Percentiles rank a stretch among this genome's conserved stretches.
phyloP scores from a whole-genome alignment of 441 rosid species.

The Eruca vesicaria region DNA sequence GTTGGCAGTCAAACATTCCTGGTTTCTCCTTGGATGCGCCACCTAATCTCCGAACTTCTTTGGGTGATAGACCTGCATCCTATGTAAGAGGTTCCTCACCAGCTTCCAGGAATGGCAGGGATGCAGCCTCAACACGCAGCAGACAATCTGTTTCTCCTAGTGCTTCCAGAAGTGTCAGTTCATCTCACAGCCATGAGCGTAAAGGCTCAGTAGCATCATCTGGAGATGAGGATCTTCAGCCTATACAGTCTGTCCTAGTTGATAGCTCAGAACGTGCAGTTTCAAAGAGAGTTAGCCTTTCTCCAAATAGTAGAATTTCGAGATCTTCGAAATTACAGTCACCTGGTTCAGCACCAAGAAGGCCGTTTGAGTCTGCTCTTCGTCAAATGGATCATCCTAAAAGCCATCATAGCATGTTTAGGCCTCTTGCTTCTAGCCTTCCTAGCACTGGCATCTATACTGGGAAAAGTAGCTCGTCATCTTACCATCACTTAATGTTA shows the following conservation, averaged over 20 bases:
- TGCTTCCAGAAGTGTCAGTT: slow-evolving; percentile 86
- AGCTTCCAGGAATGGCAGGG: slow-evolving; percentile 89
- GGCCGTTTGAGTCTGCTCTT: slow-evolving; percentile 72
- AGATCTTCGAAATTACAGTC: slow-evolving; percentile 59
- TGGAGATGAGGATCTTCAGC: slow-evolving; percentile 86
- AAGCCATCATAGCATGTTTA: slow-evolving; percentile 96
- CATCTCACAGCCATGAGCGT: slow-evolving; percentile 89
- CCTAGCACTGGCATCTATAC: slow-evolving; percentile 81
- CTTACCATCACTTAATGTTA: slow-evolving; percentile 57
- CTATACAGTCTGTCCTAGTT: slow-evolving; percentile 60
- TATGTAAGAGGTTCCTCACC: slow-evolving; percentile 98
- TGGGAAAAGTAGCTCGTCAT: slow-evolving; percentile 63
- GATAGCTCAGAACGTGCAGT: slow-evolving; percentile 55
- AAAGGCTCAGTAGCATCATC: slow-evolving; percentile 92
- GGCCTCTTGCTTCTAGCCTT: slow-evolving; percentile 97
- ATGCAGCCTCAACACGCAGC: slow-evolving; percentile 51
- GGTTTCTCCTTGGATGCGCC: slow-evolving; percentile 98
- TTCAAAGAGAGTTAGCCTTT: slow-evolving; percentile 54
- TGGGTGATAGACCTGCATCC: slow-evolving; percentile 90
- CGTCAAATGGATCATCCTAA: slow-evolving; percentile 91
- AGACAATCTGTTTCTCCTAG: slow-evolving; percentile 98
- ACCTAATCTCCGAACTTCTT: slow-evolving; percentile 94
- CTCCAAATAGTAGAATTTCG: slow-evolving; percentile 63
- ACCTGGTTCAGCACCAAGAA: slow-evolving; percentile 86
- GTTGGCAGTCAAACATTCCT: slow-evolving; percentile 92